Evolutionary conservation across 257 asterid genomes (phyloP).

Genomic region (Fraxinus cuspidata): DNA sequence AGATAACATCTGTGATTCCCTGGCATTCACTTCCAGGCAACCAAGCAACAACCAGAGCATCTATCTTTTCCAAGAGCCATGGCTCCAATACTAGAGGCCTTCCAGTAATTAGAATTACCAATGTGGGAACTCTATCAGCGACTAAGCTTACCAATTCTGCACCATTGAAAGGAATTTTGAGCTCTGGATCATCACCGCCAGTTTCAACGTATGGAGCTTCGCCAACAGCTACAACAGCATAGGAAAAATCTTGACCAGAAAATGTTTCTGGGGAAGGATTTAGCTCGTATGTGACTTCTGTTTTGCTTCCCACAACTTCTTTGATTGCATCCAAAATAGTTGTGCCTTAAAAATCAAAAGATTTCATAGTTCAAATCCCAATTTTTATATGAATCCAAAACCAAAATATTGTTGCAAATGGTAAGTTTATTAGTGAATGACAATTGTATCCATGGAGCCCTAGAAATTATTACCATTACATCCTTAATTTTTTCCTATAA

Average conservation of each 20-base stretch:
- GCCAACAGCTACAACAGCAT: slow-evolving; percentile 75
- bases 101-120: slow-evolving; percentile 66
- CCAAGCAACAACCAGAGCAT: slow-evolving; percentile 84
- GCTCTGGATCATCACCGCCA: slow-evolving; percentile 66
- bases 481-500: too few relatives aligned
- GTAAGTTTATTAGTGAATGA: too few relatives aligned
- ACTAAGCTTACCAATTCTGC: slow-evolving; percentile 44
- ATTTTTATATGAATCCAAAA: background rate
- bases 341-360: slow-evolving; percentile 48
- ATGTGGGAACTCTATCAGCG: slow-evolving; percentile 60
- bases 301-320: slow-evolving; percentile 51
- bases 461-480: too few relatives aligned
- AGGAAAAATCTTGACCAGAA: slow-evolving; percentile 44
- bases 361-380: slow-evolving; percentile 3
- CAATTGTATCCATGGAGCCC: too few relatives aligned
- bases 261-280: slow-evolving; percentile 56
- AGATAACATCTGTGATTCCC: slow-evolving; percentile 70
- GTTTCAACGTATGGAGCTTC: slow-evolving; percentile 78
- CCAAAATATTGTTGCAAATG: background rate
- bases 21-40: slow-evolving; percentile 83
- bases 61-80: slow-evolving; percentile 49
- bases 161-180: slow-evolving; percentile 62
- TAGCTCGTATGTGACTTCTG: slow-evolving; percentile 61
- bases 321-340: slow-evolving; percentile 76
- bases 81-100: slow-evolving; percentile 73